Conservation (phyloP, 139 green algal species). For the Yamagishiella unicocca region DNA sequence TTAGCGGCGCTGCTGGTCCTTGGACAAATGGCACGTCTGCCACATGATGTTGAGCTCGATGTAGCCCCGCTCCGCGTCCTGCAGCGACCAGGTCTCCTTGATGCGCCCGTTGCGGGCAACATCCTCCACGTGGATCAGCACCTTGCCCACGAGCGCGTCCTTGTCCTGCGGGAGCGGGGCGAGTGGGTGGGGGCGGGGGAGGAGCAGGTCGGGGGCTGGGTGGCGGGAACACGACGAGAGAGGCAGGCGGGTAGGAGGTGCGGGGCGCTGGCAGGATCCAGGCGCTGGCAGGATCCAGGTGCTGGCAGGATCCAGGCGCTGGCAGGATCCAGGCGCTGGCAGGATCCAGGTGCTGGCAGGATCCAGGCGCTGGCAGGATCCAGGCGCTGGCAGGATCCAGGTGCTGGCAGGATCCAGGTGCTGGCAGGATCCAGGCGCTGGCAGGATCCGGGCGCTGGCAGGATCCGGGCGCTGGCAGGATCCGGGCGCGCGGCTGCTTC, state of each 20-base stretch:
- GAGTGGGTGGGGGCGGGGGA: not conserved
- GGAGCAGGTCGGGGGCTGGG: not conserved
- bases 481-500: no score
- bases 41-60: conserved; percentile 47
- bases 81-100: conserved; percentile 40
- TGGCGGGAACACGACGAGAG: not conserved
- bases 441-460: no score
- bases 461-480: no score
- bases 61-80: conserved; percentile 45
- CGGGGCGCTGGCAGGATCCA: not conserved
- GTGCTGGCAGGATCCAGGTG: no score
- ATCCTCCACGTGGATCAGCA: conserved; percentile 32
- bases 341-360: no score
- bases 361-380: no score
- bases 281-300: no score
- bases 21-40: conserved; percentile 40
- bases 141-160: conserved; percentile 34
- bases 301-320: no score
- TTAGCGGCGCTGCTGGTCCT: conserved; percentile 14
- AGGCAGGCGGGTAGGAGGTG: not conserved
- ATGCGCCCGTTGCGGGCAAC: conserved; percentile 47
- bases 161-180: conserved; percentile 15
- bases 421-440: no score
- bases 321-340: no score
- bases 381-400: no score